Evolutionary conservation across 2,329 filamentous ascomycete species (phyloP).

Genomic region (Mycogone perniciosa): DNA sequence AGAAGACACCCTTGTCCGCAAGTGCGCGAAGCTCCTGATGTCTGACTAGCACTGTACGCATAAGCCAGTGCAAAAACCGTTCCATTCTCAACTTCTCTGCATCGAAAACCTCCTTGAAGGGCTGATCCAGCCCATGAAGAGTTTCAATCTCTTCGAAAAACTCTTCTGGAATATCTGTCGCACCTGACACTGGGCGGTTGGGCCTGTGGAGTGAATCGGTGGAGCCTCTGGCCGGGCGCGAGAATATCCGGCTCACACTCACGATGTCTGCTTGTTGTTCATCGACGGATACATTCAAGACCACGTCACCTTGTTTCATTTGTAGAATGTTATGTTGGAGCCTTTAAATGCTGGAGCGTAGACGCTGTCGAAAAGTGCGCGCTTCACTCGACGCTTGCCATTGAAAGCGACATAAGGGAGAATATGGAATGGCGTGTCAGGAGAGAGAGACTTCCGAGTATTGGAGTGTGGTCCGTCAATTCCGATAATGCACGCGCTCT

Average conservation of each 20-base stretch:
- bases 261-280: slow-evolving; percentile 6
- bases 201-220: slow-evolving; percentile 11
- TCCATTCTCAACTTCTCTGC: slow-evolving; percentile 3
- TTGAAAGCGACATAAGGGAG: slow-evolving; percentile 12
- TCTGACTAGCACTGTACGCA: slow-evolving; percentile 7
- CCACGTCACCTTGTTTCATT: slow-evolving; percentile 1
- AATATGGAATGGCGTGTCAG: slow-evolving; percentile 3
- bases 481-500: slow-evolving; percentile 2
- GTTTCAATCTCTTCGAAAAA: slow-evolving; percentile 6
- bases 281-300: slow-evolving; percentile 10
- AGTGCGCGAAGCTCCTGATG: slow-evolving; percentile 2
- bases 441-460: slow-evolving; percentile 11
- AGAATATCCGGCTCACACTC: slow-evolving; percentile 9
- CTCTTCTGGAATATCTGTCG: slow-evolving; percentile 11
- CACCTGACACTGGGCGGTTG: slow-evolving; percentile 9
- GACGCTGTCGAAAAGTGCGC: slow-evolving; percentile 7
- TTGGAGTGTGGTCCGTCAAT: slow-evolving; percentile 8
- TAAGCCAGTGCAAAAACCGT: slow-evolving; percentile 10
- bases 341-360: slow-evolving; percentile 6
- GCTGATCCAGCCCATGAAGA: background rate
- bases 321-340: slow-evolving; percentile 7
- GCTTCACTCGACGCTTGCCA: slow-evolving; percentile 7
- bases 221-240: slow-evolving; percentile 8
- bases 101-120: slow-evolving; percentile 9
- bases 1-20: slow-evolving; percentile 3